These are phyloP conservation scores for Podospora anserina DNA, from an alignment of 495 filamentous ascomycete genomes.

Conservation along the genomic window DNA sequence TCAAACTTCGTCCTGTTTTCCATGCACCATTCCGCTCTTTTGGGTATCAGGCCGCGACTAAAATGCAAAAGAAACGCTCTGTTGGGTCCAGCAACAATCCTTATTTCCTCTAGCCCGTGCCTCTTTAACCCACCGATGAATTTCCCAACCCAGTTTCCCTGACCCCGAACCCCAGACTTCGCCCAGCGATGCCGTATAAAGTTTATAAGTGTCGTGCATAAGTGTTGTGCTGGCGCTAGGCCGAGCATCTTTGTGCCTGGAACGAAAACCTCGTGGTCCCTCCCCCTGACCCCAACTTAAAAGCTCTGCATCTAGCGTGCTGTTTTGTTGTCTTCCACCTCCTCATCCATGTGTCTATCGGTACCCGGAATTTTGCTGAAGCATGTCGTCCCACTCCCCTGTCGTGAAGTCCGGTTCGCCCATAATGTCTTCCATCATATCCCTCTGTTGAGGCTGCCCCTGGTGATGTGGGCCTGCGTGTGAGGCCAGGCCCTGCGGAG, in stretches of 20 bases:
- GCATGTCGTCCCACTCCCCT: conserved; percentile 31
- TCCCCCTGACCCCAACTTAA: background rate
- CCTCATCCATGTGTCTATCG: background rate
- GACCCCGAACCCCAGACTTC: background rate
- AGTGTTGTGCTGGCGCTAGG: background rate
- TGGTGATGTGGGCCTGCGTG: conserved; percentile 27
- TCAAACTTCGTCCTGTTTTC: background rate
- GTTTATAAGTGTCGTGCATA: background rate
- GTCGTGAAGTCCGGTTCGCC: conserved; percentile 27
- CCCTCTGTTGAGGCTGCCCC: conserved; percentile 34
- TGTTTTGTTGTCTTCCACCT: background rate
- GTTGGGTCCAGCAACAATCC: background rate
- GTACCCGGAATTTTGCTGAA: conserved; percentile 4
- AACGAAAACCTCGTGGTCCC: background rate
- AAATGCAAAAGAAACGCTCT: conserved; percentile 6
- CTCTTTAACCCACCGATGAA: background rate
- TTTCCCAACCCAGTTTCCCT: background rate
- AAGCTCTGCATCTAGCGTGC: background rate
- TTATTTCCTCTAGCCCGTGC: background rate
- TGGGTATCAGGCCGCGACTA: conserved; percentile 12
- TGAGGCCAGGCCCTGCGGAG: conserved; percentile 20
- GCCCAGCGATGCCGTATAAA: background rate
- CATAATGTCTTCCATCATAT: conserved; percentile 42
- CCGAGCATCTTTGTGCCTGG: background rate
- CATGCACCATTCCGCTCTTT: background rate